Conservation (phyloP, 176 grass and related monocot species). For the Dendrocalamus sinicus region DNA sequence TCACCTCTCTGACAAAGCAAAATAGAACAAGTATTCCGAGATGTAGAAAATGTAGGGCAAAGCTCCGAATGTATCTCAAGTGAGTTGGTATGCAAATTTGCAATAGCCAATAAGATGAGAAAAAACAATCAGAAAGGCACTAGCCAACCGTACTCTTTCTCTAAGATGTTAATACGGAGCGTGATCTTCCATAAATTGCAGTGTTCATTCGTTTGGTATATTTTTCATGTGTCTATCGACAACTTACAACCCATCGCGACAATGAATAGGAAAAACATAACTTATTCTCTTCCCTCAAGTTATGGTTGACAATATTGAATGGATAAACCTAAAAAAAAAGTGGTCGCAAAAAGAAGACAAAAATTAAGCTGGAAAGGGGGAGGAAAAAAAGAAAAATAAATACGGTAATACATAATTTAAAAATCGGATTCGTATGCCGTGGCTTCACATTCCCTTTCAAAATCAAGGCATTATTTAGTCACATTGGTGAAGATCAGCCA, state of each 20-base stretch:
- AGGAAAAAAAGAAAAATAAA: conserved; percentile 26
- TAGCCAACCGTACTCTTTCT: neutral
- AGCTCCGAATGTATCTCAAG: neutral
- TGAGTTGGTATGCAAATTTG: neutral
- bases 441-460: neutral
- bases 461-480: conserved; percentile 24
- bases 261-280: conserved; percentile 31
- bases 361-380: neutral
- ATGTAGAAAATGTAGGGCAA: neutral
- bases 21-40: neutral
- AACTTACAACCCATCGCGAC: conserved; percentile 35
- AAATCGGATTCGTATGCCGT: conserved; percentile 31
- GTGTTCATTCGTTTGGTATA: neutral
- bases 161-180: neutral
- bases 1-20: neutral
- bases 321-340: conserved; percentile 45
- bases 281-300: conserved; percentile 43
- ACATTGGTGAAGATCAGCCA: neutral
- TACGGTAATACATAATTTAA: conserved; percentile 44
- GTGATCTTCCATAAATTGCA: neutral
- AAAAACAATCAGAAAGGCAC: neutral
- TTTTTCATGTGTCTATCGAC: conserved; percentile 22
- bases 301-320: conserved; percentile 33
- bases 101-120: neutral
- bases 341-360: neutral